Conservation (phyloP, 805 yeast species). For the Yarrowia sp. region DNA sequence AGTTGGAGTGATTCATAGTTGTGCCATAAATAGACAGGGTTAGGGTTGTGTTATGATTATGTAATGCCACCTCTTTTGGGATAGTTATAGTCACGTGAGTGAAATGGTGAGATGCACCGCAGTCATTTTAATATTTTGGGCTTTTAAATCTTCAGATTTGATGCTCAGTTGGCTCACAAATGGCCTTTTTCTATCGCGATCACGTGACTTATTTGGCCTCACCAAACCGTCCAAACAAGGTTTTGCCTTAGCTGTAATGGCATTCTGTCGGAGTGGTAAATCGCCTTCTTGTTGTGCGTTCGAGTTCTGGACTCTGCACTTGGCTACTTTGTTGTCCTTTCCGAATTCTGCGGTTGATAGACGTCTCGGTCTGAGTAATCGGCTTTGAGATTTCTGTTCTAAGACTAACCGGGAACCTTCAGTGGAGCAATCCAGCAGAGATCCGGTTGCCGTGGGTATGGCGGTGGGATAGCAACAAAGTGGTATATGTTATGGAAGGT, state of each 20-base stretch:
- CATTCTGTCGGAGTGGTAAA: constrained; percentile 98
- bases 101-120: neutral
- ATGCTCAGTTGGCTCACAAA: neutral
- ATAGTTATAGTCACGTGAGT: neutral
- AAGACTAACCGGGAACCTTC: constrained; percentile 24
- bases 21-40: neutral
- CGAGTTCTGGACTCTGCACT: constrained; percentile 45
- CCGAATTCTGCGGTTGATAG: constrained; percentile 27
- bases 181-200: neutral
- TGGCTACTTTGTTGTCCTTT: constrained; percentile 22
- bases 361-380: constrained; percentile 27
- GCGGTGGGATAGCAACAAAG: constrained; percentile 25
- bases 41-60: constrained; percentile 1
- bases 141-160: neutral
- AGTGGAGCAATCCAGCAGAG: constrained; percentile 28
- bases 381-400: constrained; percentile 26
- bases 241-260: constrained; percentile 39
- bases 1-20: no score
- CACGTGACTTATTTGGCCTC: neutral
- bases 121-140: neutral
- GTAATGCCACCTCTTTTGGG: neutral
- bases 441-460: constrained; percentile 27
- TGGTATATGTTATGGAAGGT: constrained; percentile 16
- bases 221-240: neutral
- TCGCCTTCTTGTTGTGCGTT: constrained; percentile 90